Evolutionary conservation across 352 stramenopile species (phyloP), one percentile per base, ranked within the genome.

Genomic region (Pythium myriotylum): DNA sequence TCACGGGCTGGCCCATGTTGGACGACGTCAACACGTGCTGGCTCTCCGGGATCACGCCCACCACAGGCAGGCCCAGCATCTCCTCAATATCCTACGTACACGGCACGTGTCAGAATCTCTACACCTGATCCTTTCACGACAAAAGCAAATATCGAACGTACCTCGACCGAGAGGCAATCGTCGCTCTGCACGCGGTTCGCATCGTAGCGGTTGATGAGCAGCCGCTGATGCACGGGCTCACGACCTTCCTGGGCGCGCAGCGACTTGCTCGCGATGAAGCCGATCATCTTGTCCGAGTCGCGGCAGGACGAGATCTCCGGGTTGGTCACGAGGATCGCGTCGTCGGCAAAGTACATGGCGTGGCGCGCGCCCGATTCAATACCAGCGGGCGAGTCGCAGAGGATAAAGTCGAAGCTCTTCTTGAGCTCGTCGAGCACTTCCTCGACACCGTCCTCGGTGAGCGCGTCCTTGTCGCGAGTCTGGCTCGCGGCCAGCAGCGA

Each of bases 251-350:
- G 84, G 9, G 92, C 89, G 7, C 89, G 74, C 47, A 95, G 68
- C 37, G 86, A 96, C 54, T 91, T 94, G 74, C 83, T 94, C 50
- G 86, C 80, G 56, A 98, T 97, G 65, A 97, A 98, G 32, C 92
- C 92, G 65, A 98, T 96, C 92, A 98, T 98, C 72, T 98, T 98
- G 77, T 98, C 92, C 62, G 89, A 96, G 75, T 98, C 92, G 16
- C 92, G 78, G 70, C 89, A 97, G 26, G 79, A 94, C 54, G 84
- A 96, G 46, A 98, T 92, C 74, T 97, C 92, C 12, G 92, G 92
- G 70, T 98, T 98, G n/a, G 90, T 97, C 64, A 98, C 92, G 37
- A 98, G 82, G 35, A 98, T 88, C 32, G 92, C 92, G 69, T 97
- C 91, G 61, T 97, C 91, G 27, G 86, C 87, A 72, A 97, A 97